phyloP scores from a whole-genome alignment of 169 alveolate species.

The Theileria orientalis region DNA sequence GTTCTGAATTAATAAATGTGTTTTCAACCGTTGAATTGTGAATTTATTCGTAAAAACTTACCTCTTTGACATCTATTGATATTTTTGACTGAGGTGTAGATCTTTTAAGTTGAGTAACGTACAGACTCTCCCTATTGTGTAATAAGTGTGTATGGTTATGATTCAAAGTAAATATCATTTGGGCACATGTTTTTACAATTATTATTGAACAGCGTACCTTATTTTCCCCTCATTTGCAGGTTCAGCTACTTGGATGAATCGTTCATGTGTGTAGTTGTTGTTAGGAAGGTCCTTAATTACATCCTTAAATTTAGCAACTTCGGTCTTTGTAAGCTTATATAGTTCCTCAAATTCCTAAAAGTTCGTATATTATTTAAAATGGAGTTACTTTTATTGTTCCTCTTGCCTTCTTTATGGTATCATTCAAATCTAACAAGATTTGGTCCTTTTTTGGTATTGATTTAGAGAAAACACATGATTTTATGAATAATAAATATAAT shows the following conservation, averaged over 20 bases:
- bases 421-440: neutral
- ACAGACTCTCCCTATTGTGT: constrained; percentile 33
- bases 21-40: no score
- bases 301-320: constrained; percentile 5
- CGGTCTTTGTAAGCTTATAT: constrained; percentile 13
- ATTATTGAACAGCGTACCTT: neutral
- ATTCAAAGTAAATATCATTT: constrained; percentile 1
- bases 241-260: neutral
- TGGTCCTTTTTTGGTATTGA: neutral
- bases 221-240: neutral
- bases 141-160: no score
- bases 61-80: constrained; percentile 57
- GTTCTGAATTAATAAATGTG: constrained; percentile 15
- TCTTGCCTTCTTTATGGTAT: neutral
- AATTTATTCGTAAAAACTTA: no score
- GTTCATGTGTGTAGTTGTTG: neutral
- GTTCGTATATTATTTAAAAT: neutral
- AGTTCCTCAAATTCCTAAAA: constrained; percentile 24
- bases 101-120: constrained; percentile 56
- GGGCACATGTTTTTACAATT: neutral
- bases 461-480: neutral
- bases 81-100: constrained; percentile 42
- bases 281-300: neutral
- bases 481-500: neutral
- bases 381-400: constrained; percentile 3